Conservation (phyloP, 1,284 basidiomycete species). For the Trametes pubescens region DNA sequence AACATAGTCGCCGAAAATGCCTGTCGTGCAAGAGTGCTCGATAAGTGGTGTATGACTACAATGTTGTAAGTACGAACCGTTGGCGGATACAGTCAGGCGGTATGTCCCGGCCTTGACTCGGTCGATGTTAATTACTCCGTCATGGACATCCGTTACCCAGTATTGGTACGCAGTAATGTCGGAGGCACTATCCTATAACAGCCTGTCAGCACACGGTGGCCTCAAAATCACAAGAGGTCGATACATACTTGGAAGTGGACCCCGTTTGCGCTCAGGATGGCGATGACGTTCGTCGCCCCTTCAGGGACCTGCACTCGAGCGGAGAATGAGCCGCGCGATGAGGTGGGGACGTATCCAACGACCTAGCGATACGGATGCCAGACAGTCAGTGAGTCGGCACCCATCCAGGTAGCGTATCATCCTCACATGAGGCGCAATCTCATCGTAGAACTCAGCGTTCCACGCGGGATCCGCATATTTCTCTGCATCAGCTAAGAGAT, state of each 20-base stretch:
- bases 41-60: not conserved
- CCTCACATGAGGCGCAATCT: constrained; percentile 38
- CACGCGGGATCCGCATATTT: constrained; percentile 37
- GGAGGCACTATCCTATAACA: constrained; percentile 34
- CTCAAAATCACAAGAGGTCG: not conserved
- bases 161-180: constrained; percentile 41
- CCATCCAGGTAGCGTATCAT: not conserved
- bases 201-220: not conserved
- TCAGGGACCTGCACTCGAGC: constrained; percentile 33
- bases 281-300: constrained; percentile 34
- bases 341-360: constrained; percentile 27
- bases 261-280: constrained; percentile 38
- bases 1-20: constrained; percentile 42
- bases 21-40: constrained; percentile 15
- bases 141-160: constrained; percentile 33
- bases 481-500: constrained; percentile 37
- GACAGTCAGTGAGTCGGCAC: no score
- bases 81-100: constrained; percentile 39
- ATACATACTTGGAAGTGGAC: constrained; percentile 36
- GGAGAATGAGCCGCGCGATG: constrained; percentile 28
- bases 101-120: constrained; percentile 42
- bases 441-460: constrained; percentile 42
- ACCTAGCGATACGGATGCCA: constrained; percentile 15
- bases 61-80: constrained; percentile 27
- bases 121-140: constrained; percentile 35